phyloP scores from a whole-genome alignment of 1,284 basidiomycete genomes.

The Cutaneotrichosporon mucoides region DNA sequence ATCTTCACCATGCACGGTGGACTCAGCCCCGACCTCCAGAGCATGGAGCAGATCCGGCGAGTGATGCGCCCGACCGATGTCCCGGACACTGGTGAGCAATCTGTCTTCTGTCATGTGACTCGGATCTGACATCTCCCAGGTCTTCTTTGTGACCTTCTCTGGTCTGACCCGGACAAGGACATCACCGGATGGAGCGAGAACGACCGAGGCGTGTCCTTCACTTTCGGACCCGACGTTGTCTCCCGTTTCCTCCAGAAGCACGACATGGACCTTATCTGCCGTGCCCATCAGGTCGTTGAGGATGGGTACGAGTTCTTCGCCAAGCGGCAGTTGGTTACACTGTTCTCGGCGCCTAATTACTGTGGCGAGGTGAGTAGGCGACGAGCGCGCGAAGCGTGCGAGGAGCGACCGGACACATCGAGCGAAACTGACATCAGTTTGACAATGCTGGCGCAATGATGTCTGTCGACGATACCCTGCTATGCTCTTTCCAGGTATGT shows the following conservation, averaged over 20 bases:
- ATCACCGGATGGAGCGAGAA: constrained; percentile 99
- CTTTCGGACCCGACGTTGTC: constrained; percentile 94
- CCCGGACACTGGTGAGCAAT: constrained; percentile 81
- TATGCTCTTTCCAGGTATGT: constrained; percentile 93
- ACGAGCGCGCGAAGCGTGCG: background rate
- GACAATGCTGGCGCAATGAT: constrained; percentile 99
- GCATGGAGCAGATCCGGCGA: constrained; percentile 99
- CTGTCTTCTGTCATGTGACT: background rate
- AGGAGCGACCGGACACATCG: too few species aligned
- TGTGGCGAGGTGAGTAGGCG: constrained; percentile 64
- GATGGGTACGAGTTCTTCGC: constrained; percentile 99
- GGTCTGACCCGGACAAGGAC: constrained; percentile 99
- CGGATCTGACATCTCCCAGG: constrained; percentile 52
- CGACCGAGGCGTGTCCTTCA: constrained; percentile 85
- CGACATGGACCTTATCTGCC: constrained; percentile 98
- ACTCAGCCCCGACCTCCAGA: constrained; percentile 87
- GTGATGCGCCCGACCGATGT: constrained; percentile 99
- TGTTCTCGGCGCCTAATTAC: constrained; percentile 98
- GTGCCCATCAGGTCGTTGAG: constrained; percentile 97
- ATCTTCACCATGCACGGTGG: constrained; percentile 57
- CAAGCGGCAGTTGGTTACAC: constrained; percentile 91
- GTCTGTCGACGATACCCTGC: constrained; percentile 95
- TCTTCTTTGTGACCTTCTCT: constrained; percentile 90
- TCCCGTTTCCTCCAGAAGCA: constrained; percentile 98
- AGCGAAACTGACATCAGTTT: constrained; percentile 53